Base-by-base conservation (phyloP, 169 alveolate species). In the Cyclospora cayetanensis region DNA sequence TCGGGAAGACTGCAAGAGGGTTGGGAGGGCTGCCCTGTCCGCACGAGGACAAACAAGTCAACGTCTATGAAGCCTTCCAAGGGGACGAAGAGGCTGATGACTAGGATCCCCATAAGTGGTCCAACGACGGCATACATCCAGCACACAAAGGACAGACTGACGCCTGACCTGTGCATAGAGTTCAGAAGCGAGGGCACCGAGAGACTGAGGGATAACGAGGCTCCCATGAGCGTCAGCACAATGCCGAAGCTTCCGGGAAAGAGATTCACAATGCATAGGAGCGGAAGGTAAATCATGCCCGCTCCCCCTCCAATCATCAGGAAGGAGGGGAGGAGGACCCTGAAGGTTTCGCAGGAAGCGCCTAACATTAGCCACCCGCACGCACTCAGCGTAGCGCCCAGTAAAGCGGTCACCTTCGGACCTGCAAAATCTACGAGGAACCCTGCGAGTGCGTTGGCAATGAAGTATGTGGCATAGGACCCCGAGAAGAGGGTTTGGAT, bases 221-320 rank as follows among this genome's bases (percentile, higher is more conserved):
- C 86, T 25, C 86, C 86, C 18, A 76, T n/a, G 22, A n/a, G 1
- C 18, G 86, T 65, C 86, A 76, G 39, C 42, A 76, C 31, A 0
- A 76, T 3, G 66, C 66, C 86, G 39, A 65, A 41, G 11, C 39
- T 25, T 41, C 86, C 86, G 41, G 86, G 86, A 41, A 76, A 76
- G 46, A 76, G 65, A 9, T 31, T 22, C 2, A 41, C 63, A 41
- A 76, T 76, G 66, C 39, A 2, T 11, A 76, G 65, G 9, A 65
- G 39, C 42, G 86, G 86, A n/a, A 41, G 43, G 2, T 41, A 60
- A 20, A 37, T 41, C 27, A 76, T 65, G 22, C 43, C 86, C 22
- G 86, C 86, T 4, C 86, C 86, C 31, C 66, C 86, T 76, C 86
- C 86, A 60, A 76, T 76, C 42, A 76, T 41, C 31, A 76, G 66